Evolutionary conservation across 2,329 filamentous ascomycete species (phyloP).

Genomic region (Talaromyces verruculosus): DNA sequence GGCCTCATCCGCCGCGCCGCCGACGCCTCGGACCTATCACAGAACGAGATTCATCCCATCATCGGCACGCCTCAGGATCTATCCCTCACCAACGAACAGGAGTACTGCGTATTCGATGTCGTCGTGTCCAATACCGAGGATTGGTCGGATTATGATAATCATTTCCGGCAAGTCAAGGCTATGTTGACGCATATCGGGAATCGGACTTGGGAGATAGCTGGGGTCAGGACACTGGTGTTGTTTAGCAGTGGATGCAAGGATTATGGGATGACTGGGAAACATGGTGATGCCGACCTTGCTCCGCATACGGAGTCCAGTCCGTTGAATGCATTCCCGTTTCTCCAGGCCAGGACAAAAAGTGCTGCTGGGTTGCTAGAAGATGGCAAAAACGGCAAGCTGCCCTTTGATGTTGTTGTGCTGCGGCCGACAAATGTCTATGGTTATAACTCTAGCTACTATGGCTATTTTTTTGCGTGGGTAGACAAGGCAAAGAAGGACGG

Average conservation of each 20-base stretch:
- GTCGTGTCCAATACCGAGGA: constrained; percentile 21
- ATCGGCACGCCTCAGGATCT: constrained; percentile 10
- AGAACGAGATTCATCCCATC: constrained; percentile 18
- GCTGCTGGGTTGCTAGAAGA: constrained; percentile 1
- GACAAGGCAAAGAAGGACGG: constrained; percentile 2
- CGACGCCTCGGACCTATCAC: constrained; percentile 20
- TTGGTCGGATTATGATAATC: constrained; percentile 19
- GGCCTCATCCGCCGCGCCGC: constrained; percentile 20
- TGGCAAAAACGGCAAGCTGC: neutral
- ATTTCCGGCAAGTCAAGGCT: constrained; percentile 16
- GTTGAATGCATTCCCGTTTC: constrained; percentile 10
- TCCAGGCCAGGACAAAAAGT: constrained; percentile 10
- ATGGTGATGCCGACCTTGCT: constrained; percentile 11
- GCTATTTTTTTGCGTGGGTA: constrained; percentile 16
- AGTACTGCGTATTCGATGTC: constrained; percentile 11
- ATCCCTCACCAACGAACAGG: neutral
- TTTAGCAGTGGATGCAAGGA: constrained; percentile 21
- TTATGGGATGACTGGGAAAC: constrained; percentile 16
- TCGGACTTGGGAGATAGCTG: neutral
- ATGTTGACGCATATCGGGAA: constrained; percentile 13
- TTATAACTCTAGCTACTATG: constrained; percentile 19
- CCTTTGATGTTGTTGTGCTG: constrained; percentile 18
- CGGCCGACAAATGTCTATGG: constrained; percentile 20
- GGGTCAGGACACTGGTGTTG: constrained; percentile 9
- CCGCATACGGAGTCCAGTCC: constrained; percentile 18